Evolutionary conservation across 208 protist species (phyloP), one percentile per base, ranked within the genome.

Genomic region (Crithidia expoeki): DNA sequence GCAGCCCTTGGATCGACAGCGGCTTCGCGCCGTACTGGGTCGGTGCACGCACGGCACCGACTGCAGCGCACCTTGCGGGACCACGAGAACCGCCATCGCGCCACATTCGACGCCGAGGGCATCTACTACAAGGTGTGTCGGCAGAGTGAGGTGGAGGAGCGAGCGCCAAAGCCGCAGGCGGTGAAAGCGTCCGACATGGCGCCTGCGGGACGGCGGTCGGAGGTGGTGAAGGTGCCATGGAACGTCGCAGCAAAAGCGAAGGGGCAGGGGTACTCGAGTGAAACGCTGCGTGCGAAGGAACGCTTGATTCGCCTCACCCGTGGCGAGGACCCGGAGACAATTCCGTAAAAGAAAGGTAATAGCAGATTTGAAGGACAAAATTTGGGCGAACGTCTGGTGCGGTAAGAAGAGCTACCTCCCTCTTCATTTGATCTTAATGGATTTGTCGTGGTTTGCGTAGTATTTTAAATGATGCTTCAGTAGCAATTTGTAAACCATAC

Each of bases 171-270:
- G 63, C 88, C 91, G 40, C 76, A 79, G 34, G 66, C 81, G 47
- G 86, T 86, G 30, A 73, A 81, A 38, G 91, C 86, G 27, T 93
- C 86, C 17, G 91, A 94, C 55, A 53, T 81, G 50, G 70, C 58
- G 40, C 36, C 56, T 27, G 36, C 70, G n/a, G 70, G 70, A 5
- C 25, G 62, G 30, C 33, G 62, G 23, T 25, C 46, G 7, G 80
- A 85, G n/a, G 89, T 96, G 30, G 89, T 96, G 38, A 94, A 94
- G 76, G 88, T 96, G 40, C 81, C 87, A 30, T 96, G 92, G 89
- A 80, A 79, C 52, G 85, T 90, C 6, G 88, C 88, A 40, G 68
- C 87, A n/a, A 83, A 76, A 57, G 87, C 92, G 25, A 84, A 84
- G 56, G 61, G 76, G 44, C 79, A 85, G 53, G 86, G 88, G 27